Conservation (phyloP, 2,329 filamentous ascomycete genomes). For the Ophiostoma perfectum region DNA sequence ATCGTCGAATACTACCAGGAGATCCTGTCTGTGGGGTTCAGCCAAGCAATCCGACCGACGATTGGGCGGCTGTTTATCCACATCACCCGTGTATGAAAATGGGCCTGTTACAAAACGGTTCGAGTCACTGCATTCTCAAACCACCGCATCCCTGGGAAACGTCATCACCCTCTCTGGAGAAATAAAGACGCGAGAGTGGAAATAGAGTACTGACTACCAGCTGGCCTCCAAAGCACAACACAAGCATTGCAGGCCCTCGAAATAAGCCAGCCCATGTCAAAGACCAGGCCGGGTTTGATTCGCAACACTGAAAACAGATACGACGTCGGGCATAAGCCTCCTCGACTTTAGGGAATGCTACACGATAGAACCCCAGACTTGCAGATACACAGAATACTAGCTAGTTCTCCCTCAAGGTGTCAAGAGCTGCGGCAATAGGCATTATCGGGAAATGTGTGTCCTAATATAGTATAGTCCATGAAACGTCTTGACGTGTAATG, state of each 20-base stretch:
- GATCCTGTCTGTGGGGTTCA: not conserved
- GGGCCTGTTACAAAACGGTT: slow-evolving; percentile 4
- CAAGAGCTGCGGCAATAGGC: no score
- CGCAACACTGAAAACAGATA: no score
- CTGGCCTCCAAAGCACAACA: not conserved
- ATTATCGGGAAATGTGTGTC: no score
- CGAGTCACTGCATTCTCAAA: slow-evolving; percentile 2
- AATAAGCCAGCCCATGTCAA: not conserved
- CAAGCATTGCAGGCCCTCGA: not conserved
- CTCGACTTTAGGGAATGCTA: not conserved
- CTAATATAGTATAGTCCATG: not conserved
- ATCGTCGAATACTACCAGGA: not conserved
- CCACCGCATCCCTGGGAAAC: not conserved
- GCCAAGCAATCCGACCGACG: not conserved
- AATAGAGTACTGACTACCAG: not conserved
- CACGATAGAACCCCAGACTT: not conserved
- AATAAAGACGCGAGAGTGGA: not conserved
- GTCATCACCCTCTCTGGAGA: not conserved
- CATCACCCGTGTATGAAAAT: not conserved
- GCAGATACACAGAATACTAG: no score
- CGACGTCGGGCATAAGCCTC: not conserved
- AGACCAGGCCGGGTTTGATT: not conserved
- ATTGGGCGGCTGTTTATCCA: slow-evolving; percentile 6
- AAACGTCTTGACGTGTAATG: not conserved
- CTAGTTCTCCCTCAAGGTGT: no score